These are phyloP conservation scores for Pichia pseudocactophila DNA, from an alignment of 805 yeast genomes.

Conservation along the genomic window DNA sequence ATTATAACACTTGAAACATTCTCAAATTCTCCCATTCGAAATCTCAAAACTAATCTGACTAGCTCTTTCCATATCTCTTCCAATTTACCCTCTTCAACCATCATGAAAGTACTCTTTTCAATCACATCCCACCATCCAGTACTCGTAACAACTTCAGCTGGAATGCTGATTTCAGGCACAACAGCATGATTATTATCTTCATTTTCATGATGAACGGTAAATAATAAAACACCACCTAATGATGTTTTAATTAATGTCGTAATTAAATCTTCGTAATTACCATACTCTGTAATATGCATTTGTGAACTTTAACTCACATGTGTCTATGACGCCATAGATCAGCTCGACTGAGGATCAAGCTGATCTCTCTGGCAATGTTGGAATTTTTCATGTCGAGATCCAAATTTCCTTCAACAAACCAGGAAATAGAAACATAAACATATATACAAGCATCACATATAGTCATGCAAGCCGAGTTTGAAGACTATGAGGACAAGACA, in stretches of 20 bases:
- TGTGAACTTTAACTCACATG: neutral
- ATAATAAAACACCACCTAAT: neutral
- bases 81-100: neutral
- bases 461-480: constrained; percentile 27
- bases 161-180: neutral
- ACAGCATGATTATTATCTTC: neutral
- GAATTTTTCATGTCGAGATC: too few relatives aligned
- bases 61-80: neutral
- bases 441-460: too few relatives aligned
- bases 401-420: too few relatives aligned
- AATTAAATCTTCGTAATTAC: neutral
- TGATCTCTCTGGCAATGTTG: too few relatives aligned
- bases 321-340: too few relatives aligned
- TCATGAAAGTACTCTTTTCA: neutral
- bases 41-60: neutral
- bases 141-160: neutral
- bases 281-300: neutral
- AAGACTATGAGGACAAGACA: constrained; percentile 55
- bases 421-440: too few relatives aligned
- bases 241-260: neutral
- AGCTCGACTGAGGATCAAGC: too few relatives aligned
- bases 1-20: constrained; percentile 7
- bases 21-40: neutral
- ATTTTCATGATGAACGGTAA: constrained; percentile 1
- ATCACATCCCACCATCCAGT: neutral